Base-by-base conservation (phyloP, 1,284 basidiomycete genomes). In the Leccinum glutinopallens region DNA sequence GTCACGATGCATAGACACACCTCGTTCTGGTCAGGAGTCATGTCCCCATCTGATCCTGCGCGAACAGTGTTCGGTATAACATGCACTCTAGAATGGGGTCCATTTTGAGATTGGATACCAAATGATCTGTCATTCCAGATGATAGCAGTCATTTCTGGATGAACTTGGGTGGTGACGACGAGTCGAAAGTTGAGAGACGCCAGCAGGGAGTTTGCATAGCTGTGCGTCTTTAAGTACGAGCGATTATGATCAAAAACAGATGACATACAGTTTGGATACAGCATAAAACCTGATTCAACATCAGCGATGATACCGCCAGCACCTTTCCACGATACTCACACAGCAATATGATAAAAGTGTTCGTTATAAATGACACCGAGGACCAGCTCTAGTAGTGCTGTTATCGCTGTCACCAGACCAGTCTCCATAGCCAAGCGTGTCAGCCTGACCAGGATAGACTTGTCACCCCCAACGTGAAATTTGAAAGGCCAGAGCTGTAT, bases 371-470 rank as follows among this genome's bases (percentile, higher is more conserved):
- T 53, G 8, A 60, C 2, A 6, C 64, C 66, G 35, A 75, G 56
- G 4, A 66, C 39, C 1, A 74, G 58, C 29, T 75, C 74, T 0
- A 70, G n/a, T 7, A 75, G 54, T 3, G 68, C 66, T 0, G 67
- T 61, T 12, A 59, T 39, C 2, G 68, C 58, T 1, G 72, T 75
- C 25, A 74, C 63, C 6, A 73, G 61, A 4, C 74, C 72, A 0
- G 74, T 74, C 55, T 75, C 72, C 13, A 75, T 59, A 8, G 66
- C 68, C 13, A 74, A 60, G 53, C 63, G 70, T 4, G 71, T 75
- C 13, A 73, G 32, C 33, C 61, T 66, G 55, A 56, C 41, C 9
- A 72, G n/a, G 2, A 12, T 57, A 2, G 58, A 69, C 2, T 58
- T 61, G 6, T 35, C 65, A 13, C 29, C 54, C 15, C n/a, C 19